Conservation (phyloP, 495 filamentous ascomycete species). For the Cercophora sp. region DNA sequence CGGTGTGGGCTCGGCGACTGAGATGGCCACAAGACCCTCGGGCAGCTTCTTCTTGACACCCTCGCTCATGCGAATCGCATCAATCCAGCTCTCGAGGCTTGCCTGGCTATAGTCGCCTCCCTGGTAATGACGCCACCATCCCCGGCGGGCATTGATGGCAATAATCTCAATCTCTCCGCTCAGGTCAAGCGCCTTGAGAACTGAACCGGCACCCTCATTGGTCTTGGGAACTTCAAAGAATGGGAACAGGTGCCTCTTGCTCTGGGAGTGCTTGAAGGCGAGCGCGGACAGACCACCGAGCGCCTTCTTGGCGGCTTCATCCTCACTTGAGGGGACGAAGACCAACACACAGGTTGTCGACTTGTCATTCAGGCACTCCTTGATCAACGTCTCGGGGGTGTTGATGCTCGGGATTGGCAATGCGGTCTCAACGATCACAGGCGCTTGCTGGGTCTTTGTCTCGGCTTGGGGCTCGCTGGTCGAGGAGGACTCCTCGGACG, state of each 20-base stretch:
- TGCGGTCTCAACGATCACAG: slow-evolving; percentile 49
- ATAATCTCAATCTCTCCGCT: slow-evolving; percentile 60
- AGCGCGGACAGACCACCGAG: slow-evolving; percentile 69
- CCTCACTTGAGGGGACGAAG: slow-evolving; percentile 57
- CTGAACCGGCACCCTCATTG: slow-evolving; percentile 52
- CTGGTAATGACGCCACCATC: slow-evolving; percentile 77
- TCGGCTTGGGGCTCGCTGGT: slow-evolving; percentile 34
- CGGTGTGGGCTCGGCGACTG: slow-evolving; percentile 47
- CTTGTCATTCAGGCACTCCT: slow-evolving; percentile 69
- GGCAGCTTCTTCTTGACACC: slow-evolving; percentile 77
- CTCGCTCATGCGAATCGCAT: slow-evolving; percentile 81
- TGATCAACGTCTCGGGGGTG: slow-evolving; percentile 52
- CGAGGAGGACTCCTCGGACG: slow-evolving; percentile 33
- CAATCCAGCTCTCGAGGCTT: slow-evolving; percentile 78
- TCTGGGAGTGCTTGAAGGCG: slow-evolving; percentile 63
- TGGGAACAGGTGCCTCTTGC: slow-evolving; percentile 69
- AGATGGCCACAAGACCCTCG: slow-evolving; percentile 61
- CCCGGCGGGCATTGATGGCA: slow-evolving; percentile 76
- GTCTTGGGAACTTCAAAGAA: slow-evolving; percentile 68
- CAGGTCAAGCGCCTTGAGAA: slow-evolving; percentile 62
- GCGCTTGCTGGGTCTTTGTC: slow-evolving; percentile 34
- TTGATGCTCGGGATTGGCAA: slow-evolving; percentile 49
- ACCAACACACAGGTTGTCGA: slow-evolving; percentile 83
- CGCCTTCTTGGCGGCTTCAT: slow-evolving; percentile 53
- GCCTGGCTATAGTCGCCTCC: slow-evolving; percentile 53